Base-by-base conservation (phyloP, 164 flowering plant genomes). In the Dillenia turbinata region DNA sequence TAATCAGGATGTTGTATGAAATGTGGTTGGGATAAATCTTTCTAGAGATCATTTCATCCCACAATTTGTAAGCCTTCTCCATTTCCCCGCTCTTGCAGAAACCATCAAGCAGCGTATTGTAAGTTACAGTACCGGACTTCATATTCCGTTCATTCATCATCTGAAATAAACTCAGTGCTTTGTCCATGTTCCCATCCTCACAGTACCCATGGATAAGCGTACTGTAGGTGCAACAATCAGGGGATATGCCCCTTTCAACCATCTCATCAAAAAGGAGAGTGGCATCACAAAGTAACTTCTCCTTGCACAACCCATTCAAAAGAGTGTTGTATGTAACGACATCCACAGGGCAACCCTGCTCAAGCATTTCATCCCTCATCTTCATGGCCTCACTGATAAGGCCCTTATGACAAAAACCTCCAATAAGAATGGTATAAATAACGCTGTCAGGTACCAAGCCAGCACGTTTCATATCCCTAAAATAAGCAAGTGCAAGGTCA, bases 191-290 rank as follows among this genome's bases (percentile, higher is more conserved):
- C 24, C 86, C 79, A 57, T 69, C 75, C 79, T 83, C 87, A 70
- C 92, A 85, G 56, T 82, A 79, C 6, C 96, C 97, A 72, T 80
- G 67, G 50, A 93, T 93, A 9, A 93, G 85, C 4, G 94, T 89
- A 13, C 92, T 81, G 68, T 74, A 90, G 46, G 92, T 85, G 64
- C 63, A 85, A 69, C 71, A 79, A 70, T 90, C 92, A 60, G 97
- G 98, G 72, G 57, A 73, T 1, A 89, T 68, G 50, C 85, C 85
- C 72, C 90, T 83, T 61, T 83, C 78, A 44, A 75, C 68, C 97
- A 93, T 93, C 80, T 89, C 98, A 24, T 70, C 64, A 49, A 87
- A 85, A 60, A 93, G 81, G 13, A 67, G 65, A 63, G 85, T 78
- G 14, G 94, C 96, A 46, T 90, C 97, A 51, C 52, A 13, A n/a